phyloP scores from a whole-genome alignment of 192 early-diverging fungal genomes.

The Coemansia sp. region DNA sequence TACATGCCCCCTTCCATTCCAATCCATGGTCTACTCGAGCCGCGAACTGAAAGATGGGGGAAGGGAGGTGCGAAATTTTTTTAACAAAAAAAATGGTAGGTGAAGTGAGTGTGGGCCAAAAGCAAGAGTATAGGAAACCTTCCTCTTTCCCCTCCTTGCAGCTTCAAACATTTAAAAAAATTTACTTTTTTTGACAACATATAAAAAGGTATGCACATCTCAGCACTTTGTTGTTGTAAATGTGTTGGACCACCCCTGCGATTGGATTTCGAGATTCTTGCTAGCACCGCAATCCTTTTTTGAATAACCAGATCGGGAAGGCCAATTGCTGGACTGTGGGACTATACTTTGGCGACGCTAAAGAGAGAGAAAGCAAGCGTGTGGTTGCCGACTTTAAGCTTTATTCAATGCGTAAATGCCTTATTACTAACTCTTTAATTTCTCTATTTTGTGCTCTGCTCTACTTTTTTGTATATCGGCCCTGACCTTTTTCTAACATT shows the following conservation, averaged over 20 bases:
- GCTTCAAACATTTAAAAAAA: constrained; percentile 18
- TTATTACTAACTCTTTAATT: not conserved
- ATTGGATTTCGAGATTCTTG: not conserved
- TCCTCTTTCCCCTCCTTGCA: constrained; percentile 45
- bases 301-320: not conserved
- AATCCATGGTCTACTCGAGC: not conserved
- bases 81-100: not conserved
- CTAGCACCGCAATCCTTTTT: not conserved
- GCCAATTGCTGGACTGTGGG: constrained; percentile 4
- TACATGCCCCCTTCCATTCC: not conserved
- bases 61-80: constrained; percentile 19
- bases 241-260: not conserved
- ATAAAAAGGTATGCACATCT: constrained; percentile 27
- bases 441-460: not conserved
- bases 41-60: not conserved
- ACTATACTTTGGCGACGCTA: not conserved
- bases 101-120: not conserved
- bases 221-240: constrained; percentile 1
- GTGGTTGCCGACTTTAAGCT: too few species aligned
- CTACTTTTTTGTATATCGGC: not conserved
- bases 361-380: not conserved
- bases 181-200: constrained; percentile 25
- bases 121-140: constrained; percentile 10
- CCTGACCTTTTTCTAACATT: too few species aligned
- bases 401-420: too few species aligned